Conservation (phyloP, 148 eudicot genomes). For the Cornus kousa region DNA sequence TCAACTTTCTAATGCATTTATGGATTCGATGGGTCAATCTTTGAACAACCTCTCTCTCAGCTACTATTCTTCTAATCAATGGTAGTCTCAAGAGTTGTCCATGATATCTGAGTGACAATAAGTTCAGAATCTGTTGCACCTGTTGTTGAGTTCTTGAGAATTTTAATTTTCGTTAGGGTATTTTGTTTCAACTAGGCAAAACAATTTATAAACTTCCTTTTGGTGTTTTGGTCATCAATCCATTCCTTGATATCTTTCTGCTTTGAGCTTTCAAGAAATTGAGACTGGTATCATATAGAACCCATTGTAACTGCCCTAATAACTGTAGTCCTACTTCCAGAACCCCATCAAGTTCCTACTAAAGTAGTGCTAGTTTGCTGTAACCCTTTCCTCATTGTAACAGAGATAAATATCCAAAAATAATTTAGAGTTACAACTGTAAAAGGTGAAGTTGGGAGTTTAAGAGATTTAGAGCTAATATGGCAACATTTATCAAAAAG, state of each 20-base stretch:
- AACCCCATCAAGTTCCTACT: too few relatives aligned
- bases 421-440: too few relatives aligned
- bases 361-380: too few relatives aligned
- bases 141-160: not conserved
- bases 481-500: not conserved
- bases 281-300: not conserved
- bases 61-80: not conserved
- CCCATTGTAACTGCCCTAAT: too few relatives aligned
- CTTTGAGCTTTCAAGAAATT: not conserved
- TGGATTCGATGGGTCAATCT: not conserved
- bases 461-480: too few relatives aligned
- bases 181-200: not conserved
- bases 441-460: too few relatives aligned
- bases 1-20: not conserved
- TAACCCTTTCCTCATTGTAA: too few relatives aligned
- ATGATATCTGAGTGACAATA: not conserved
- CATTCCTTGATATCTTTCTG: not conserved
- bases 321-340: too few relatives aligned
- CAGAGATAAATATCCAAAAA: too few relatives aligned
- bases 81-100: not conserved
- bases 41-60: not conserved
- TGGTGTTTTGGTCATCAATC: not conserved
- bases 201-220: not conserved
- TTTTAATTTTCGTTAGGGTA: not conserved
- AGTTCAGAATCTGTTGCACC: not conserved